Evolutionary conservation across 1,139 yeast genomes (phyloP).

Genomic region (Scheffersomyces quercinus): DNA sequence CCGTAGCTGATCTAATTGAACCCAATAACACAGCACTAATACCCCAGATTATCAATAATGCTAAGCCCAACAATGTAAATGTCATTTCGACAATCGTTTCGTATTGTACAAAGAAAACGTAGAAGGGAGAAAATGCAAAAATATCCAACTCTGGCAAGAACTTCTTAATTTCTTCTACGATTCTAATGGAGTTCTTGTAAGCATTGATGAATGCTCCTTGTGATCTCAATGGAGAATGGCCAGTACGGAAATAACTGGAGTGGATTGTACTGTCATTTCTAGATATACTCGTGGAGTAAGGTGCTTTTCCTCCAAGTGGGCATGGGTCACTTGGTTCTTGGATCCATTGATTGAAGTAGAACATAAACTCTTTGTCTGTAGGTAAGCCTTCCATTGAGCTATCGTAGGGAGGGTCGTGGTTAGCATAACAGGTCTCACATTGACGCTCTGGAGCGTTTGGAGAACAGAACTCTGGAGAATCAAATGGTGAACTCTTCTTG

Average conservation of each 20-base stretch:
- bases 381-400: conserved; percentile 85
- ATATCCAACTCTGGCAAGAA: conserved; percentile 48
- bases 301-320: conserved; percentile 95
- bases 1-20: conserved; percentile 58
- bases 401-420: conserved; percentile 62
- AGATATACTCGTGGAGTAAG: conserved; percentile 67
- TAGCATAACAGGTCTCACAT: conserved; percentile 69
- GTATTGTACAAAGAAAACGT: conserved; percentile 90
- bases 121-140: conserved; percentile 91
- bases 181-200: conserved; percentile 69
- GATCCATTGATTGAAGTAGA: conserved; percentile 79
- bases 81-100: conserved; percentile 61
- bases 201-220: conserved; percentile 85
- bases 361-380: conserved; percentile 69
- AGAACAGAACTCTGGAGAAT: conserved; percentile 53
- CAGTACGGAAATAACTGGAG: conserved; percentile 72
- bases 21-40: conserved; percentile 65
- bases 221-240: conserved; percentile 80
- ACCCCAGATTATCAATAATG: conserved; percentile 55
- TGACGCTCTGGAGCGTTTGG: conserved; percentile 70
- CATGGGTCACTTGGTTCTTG: conserved; percentile 85
- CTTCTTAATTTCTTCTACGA: conserved; percentile 57
- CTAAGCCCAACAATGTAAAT: conserved; percentile 53
- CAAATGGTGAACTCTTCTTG: conserved; percentile 34
- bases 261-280: conserved; percentile 40